Base-by-base conservation (phyloP, 106 monocot genomes). In the Phalaenopsis aphrodite region DNA sequence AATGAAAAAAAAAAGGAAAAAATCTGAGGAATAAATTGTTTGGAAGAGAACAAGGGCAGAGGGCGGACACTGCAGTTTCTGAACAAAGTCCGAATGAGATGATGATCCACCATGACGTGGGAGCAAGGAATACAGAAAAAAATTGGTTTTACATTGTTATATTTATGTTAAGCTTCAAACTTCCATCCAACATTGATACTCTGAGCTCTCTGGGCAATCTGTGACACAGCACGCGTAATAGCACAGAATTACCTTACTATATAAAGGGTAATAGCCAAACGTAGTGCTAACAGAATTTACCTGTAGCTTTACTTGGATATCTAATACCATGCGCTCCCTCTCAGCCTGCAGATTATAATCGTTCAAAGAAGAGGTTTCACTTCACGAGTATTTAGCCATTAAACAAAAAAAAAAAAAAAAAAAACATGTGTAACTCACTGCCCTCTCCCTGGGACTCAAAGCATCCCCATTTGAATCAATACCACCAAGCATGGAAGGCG, bases 291-390 rank as follows among this genome's bases (percentile, higher is more conserved):
- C 42, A 4, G 41, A 57, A 78, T 19, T 82, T 82, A 99, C 99
- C 95, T 99, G 99, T 21, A 99, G 87, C 82, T 99, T 99, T 76
- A 99, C 99, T 99, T 95, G 87, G 21, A 99, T 99, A 61, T 99
- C 99, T 88, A 99, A 86, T 58, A 99, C 99, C 99, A 99, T 99
- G 81, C 92, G 81, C 41, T 95, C 94, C 77, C 99, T 95, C 84
- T 99, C 99, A 23, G 94, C 99, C 99, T 99, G 89, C 39, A 90
- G 49, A 68, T 41, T 16, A 19, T 15, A 56, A 57, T 18, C 24
- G 6, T 18, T 38, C 55, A 17, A 75, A 23, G 8, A 76, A 48
- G 2, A 49, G 9, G 9, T 7, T 6, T 45, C 8, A 43, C 9
- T 42, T 74, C 37, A 43, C 74, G 45, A 74, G n/a, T n/a, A 23